phyloP scores from a whole-genome alignment of 202 grass and related monocot species.

The Miscanthus sacchariflorus region DNA sequence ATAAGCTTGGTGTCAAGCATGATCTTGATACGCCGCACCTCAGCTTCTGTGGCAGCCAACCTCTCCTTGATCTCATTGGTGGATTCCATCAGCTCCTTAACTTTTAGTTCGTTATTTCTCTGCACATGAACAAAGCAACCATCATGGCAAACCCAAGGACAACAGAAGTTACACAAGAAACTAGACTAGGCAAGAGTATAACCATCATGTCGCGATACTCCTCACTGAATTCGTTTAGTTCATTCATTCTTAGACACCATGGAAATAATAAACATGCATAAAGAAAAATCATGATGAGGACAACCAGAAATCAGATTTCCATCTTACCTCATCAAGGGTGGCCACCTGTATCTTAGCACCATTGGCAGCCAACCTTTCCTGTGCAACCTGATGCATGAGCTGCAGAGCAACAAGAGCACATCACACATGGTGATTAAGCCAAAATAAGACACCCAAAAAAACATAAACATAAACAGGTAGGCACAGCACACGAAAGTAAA shows the following conservation, averaged over 20 bases:
- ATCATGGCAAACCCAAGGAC: constrained; percentile 12
- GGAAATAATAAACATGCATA: background rate
- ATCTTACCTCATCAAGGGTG: constrained; percentile 1
- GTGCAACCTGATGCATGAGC: background rate
- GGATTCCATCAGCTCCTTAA: constrained; percentile 63
- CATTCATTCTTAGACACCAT: background rate
- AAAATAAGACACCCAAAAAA: background rate
- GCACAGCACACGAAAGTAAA: background rate
- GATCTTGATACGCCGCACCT: constrained; percentile 75
- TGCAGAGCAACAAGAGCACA: constrained; percentile 2
- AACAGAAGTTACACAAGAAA: constrained; percentile 10
- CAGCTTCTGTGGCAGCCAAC: constrained; percentile 66
- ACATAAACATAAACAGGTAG: background rate
- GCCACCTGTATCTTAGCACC: too few species aligned
- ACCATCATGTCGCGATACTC: background rate
- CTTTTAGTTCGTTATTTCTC: constrained; percentile 41
- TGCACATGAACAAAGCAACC: background rate
- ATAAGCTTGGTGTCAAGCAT: constrained; percentile 67
- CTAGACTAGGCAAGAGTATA: background rate
- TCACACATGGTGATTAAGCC: background rate
- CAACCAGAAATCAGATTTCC: constrained; percentile 7
- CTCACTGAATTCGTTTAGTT: background rate
- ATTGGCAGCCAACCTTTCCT: too few species aligned
- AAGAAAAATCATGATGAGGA: constrained; percentile 2
- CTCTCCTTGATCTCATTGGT: constrained; percentile 76